Evolutionary conservation across 148 eudicot species (phyloP).

Genomic region (Selenicereus undatus): DNA sequence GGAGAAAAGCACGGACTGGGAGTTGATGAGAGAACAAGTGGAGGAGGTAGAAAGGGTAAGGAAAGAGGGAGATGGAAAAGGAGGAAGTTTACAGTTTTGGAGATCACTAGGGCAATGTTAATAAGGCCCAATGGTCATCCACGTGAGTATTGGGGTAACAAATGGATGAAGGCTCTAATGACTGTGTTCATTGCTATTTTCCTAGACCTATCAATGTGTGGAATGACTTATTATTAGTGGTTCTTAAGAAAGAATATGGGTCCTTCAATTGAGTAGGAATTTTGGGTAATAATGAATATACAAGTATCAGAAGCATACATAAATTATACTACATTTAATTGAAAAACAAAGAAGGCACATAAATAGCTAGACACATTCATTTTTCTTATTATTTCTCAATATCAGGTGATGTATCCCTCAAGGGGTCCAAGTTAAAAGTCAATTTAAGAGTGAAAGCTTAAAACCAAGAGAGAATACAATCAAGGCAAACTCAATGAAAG

Average conservation of each 20-base stretch:
- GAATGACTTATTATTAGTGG: conserved; percentile 54
- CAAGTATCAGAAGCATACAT: conserved; percentile 24
- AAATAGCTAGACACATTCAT: too few relatives aligned
- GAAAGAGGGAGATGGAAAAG: not conserved
- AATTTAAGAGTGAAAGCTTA: too few relatives aligned
- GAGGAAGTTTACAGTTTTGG: conserved; percentile 39
- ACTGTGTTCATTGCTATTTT: conserved; percentile 80
- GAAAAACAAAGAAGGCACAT: too few relatives aligned
- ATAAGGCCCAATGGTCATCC: conserved; percentile 78
- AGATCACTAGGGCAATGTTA: conserved; percentile 50
- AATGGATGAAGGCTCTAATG: conserved; percentile 65
- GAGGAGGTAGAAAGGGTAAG: conserved; percentile 45
- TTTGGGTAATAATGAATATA: not conserved
- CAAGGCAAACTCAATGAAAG: too few relatives aligned
- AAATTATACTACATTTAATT: not conserved
- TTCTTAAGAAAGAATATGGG: conserved; percentile 31
- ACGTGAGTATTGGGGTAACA: conserved; percentile 45
- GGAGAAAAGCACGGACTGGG: conserved; percentile 24
- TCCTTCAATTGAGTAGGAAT: not conserved
- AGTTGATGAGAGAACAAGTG: conserved; percentile 36
- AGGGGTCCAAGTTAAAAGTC: too few relatives aligned
- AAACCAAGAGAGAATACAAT: too few relatives aligned
- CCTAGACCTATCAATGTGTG: conserved; percentile 74
- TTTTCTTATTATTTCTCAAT: too few relatives aligned
- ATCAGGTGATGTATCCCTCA: too few relatives aligned